Conservation (phyloP, 768 basidiomycete species). For the Multifurca ochricompacta region DNA sequence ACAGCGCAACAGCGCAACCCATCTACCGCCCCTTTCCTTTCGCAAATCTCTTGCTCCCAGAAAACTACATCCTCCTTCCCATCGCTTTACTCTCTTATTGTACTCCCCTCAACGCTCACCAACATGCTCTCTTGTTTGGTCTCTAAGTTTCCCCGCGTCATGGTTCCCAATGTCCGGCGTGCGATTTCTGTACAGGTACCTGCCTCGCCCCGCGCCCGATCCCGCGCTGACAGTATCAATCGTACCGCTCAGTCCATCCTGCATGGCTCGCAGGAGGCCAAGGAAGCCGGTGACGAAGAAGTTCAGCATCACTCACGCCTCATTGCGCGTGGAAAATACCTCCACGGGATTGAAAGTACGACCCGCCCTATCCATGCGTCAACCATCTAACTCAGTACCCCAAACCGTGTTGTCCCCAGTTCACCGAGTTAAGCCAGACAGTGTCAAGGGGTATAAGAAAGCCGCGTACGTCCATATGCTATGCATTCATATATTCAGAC, state of each 20-base stretch:
- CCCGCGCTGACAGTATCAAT: conserved; percentile 22
- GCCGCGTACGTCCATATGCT: conserved; percentile 56
- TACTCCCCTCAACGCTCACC: background rate
- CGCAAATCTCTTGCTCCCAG: background rate
- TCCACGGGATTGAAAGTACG: conserved; percentile 85
- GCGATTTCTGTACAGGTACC: conserved; percentile 30
- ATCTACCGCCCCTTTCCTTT: background rate
- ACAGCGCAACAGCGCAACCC: background rate
- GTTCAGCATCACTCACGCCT: conserved; percentile 77
- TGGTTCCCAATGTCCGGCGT: conserved; percentile 18
- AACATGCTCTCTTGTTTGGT: conserved; percentile 24
- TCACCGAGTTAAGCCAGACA: conserved; percentile 80
- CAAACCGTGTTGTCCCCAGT: conserved; percentile 36
- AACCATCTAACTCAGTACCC: background rate
- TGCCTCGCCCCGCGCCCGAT: conserved; percentile 15
- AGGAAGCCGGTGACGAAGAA: conserved; percentile 70
- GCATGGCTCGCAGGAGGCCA: conserved; percentile 91
- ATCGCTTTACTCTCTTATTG: background rate
- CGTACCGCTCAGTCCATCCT: conserved; percentile 56
- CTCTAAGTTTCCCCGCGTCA: conserved; percentile 19
- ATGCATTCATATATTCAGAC: background rate
- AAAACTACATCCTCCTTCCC: too few species aligned
- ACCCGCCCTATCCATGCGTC: conserved; percentile 5
- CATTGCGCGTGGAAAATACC: conserved; percentile 89
- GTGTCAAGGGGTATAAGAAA: conserved; percentile 74